Percentiles rank a stretch among this genome's conserved stretches.
These are phyloP conservation scores for Cyberlindnera mrakii DNA, from an alignment of 805 yeast species.

Conservation along the genomic window DNA sequence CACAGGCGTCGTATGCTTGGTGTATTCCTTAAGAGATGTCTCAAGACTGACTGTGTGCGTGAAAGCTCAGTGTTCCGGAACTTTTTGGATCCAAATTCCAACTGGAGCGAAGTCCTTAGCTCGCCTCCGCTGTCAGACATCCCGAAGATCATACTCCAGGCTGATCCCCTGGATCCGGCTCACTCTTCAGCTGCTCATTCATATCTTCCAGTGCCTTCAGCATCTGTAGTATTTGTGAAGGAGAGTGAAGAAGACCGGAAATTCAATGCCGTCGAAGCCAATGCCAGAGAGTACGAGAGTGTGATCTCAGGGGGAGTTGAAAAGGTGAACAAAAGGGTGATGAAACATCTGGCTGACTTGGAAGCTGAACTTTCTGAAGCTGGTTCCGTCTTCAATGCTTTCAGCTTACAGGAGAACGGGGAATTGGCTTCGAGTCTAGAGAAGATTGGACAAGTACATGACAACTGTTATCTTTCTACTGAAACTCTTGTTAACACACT, in stretches of 20 bases:
- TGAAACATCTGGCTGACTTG: constrained; percentile 44
- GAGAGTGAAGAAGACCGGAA: constrained; percentile 31
- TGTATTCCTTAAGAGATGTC: constrained; percentile 77
- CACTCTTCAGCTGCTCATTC: constrained; percentile 53
- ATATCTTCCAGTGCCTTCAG: constrained; percentile 55
- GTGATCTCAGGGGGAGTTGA: constrained; percentile 46
- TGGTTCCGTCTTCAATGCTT: constrained; percentile 60
- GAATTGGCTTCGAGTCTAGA: constrained; percentile 54
- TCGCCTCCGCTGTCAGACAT: constrained; percentile 49
- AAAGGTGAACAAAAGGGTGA: constrained; percentile 48
- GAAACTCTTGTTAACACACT: constrained; percentile 45
- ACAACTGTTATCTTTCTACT: constrained; percentile 53
- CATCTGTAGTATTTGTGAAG: constrained; percentile 21
- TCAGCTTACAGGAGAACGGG: constrained; percentile 40
- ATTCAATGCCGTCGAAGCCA: constrained; percentile 35
- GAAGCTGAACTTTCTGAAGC: constrained; percentile 64
- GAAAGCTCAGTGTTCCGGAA: constrained; percentile 61
- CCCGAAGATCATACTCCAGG: constrained; percentile 47
- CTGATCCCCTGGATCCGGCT: constrained; percentile 58
- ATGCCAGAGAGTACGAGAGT: constrained; percentile 40
- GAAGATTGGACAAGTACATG: constrained; percentile 80
- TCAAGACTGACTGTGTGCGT: constrained; percentile 49
- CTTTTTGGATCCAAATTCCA: constrained; percentile 85
- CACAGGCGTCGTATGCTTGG: constrained; percentile 74
- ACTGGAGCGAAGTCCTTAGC: constrained; percentile 74